Evolutionary conservation across 768 basidiomycete species (phyloP).

Genomic region (Rhodotorula babjevae): DNA sequence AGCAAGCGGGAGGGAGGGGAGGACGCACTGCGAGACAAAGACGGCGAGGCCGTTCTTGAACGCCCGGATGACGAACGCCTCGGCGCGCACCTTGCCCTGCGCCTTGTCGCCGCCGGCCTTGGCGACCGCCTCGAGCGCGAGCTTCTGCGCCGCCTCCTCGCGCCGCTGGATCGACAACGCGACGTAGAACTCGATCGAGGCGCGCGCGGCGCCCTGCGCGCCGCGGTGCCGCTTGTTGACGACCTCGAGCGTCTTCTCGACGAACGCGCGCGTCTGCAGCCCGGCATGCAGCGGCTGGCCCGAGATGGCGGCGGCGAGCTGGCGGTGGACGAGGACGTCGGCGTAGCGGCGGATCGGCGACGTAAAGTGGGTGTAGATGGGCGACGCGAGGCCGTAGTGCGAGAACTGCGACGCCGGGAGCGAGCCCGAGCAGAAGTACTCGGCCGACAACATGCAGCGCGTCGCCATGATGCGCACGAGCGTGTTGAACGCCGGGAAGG

Average conservation of each 20-base stretch:
- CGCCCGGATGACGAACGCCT: slow-evolving; percentile 86
- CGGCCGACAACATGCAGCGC: slow-evolving; percentile 94
- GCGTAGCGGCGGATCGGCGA: slow-evolving; percentile 96
- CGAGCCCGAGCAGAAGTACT: slow-evolving; percentile 95
- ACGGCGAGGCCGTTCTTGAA: slow-evolving; percentile 96
- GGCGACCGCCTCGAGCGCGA: slow-evolving; percentile 31
- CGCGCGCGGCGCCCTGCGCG: slow-evolving; percentile 95
- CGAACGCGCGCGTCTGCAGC: slow-evolving; percentile 78
- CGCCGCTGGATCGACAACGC: slow-evolving; percentile 67
- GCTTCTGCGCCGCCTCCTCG: slow-evolving; percentile 45
- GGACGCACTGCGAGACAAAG: slow-evolving; percentile 79
- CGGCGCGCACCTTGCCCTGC: slow-evolving; percentile 57
- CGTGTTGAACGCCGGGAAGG: slow-evolving; percentile 88
- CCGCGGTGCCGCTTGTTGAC: slow-evolving; percentile 89
- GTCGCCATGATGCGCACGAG: slow-evolving; percentile 99
- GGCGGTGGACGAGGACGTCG: slow-evolving; percentile 89
- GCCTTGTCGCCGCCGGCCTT: slow-evolving; percentile 30
- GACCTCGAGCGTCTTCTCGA: slow-evolving; percentile 76
- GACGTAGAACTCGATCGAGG: slow-evolving; percentile 96
- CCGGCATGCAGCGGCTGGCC: slow-evolving; percentile 76
- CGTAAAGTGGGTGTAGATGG: slow-evolving; percentile 97
- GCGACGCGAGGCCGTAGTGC: slow-evolving; percentile 94
- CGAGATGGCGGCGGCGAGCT: slow-evolving; percentile 82
- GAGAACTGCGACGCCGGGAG: slow-evolving; percentile 87
- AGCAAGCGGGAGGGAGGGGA: background rate